Evolutionary conservation across 2,329 filamentous ascomycete genomes (phyloP).

Genomic region (Penicillium sp.): DNA sequence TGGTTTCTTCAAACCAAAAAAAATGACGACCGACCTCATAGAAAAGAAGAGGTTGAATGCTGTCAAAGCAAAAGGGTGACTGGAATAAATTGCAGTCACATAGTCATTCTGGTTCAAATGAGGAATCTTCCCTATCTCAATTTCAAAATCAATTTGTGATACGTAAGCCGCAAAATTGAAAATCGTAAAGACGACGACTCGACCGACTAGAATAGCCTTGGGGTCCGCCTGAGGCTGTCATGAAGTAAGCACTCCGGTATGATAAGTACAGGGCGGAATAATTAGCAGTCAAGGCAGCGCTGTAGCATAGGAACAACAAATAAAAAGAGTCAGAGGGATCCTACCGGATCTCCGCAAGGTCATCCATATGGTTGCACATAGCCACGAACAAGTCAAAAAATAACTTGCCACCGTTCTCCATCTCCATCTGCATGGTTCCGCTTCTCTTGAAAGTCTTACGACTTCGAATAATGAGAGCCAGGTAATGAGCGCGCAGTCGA

Average conservation of each 20-base stretch:
- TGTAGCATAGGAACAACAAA: background rate
- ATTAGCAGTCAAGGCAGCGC: background rate
- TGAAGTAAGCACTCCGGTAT: conserved; percentile 22
- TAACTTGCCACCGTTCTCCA: conserved; percentile 92
- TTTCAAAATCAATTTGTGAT: conserved; percentile 34
- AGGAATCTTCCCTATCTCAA: conserved; percentile 15
- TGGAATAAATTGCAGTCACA: conserved; percentile 33
- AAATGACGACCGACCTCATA: conserved; percentile 53
- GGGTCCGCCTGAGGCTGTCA: conserved; percentile 56
- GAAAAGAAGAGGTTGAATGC: conserved; percentile 42
- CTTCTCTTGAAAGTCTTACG: conserved; percentile 97
- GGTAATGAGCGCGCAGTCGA: conserved; percentile 91
- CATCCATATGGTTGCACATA: conserved; percentile 97
- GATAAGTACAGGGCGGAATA: conserved; percentile 15
- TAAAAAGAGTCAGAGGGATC: conserved; percentile 41
- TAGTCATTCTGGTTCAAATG: conserved; percentile 41
- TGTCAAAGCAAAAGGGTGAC: conserved; percentile 31
- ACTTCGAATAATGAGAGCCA: conserved; percentile 95
- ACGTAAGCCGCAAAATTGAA: conserved; percentile 28
- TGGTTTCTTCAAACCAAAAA: conserved; percentile 44
- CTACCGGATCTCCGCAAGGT: conserved; percentile 85
- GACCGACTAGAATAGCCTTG: conserved; percentile 56
- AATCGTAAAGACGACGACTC: conserved; percentile 9
- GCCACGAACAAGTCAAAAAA: conserved; percentile 99
- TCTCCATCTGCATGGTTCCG: conserved; percentile 98